Evolutionary conservation across 805 yeast species (phyloP).

Genomic region (Kazachstania africana): DNA sequence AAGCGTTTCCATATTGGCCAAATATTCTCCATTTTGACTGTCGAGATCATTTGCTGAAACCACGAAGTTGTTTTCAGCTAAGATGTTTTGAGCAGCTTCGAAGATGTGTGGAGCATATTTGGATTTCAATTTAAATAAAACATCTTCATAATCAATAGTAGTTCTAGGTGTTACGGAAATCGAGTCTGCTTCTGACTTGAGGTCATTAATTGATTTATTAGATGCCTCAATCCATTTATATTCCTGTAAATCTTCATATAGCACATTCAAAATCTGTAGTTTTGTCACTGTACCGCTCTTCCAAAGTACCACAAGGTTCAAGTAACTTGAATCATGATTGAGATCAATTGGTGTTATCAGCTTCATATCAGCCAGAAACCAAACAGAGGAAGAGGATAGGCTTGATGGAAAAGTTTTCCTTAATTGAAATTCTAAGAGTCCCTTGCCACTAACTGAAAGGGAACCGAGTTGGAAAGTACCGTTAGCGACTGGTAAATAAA

Average conservation of each 20-base stretch:
- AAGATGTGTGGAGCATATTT: conserved; percentile 42
- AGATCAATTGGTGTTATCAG: conserved; percentile 15
- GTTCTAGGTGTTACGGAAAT: conserved; percentile 33
- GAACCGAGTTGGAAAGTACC: conserved; percentile 34
- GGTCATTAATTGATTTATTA: conserved; percentile 21
- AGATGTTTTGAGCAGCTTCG: conserved; percentile 31
- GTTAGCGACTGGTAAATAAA: conserved; percentile 33
- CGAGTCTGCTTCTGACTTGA: conserved; percentile 31
- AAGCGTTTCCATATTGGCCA: conserved; percentile 59
- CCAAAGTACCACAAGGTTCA: conserved; percentile 40
- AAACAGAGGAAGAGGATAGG: conserved; percentile 20
- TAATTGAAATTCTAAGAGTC: conserved; percentile 5
- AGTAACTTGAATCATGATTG: conserved; percentile 8
- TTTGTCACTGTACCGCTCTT: conserved; percentile 49
- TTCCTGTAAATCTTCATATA: conserved; percentile 13
- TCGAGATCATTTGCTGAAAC: conserved; percentile 19
- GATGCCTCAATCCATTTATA: conserved; percentile 20
- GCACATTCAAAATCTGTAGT: conserved; percentile 27
- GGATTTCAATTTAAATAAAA: conserved; percentile 37
- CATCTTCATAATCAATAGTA: conserved; percentile 25
- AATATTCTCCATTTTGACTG: conserved; percentile 32
- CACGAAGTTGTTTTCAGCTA: conserved; percentile 15
- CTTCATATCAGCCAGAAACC: conserved; percentile 24
- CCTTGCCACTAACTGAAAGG: conserved; percentile 8
- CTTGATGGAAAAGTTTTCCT: conserved; percentile 13